Base-by-base conservation (phyloP, 1,284 basidiomycete genomes). In the Naganishia sp. region DNA sequence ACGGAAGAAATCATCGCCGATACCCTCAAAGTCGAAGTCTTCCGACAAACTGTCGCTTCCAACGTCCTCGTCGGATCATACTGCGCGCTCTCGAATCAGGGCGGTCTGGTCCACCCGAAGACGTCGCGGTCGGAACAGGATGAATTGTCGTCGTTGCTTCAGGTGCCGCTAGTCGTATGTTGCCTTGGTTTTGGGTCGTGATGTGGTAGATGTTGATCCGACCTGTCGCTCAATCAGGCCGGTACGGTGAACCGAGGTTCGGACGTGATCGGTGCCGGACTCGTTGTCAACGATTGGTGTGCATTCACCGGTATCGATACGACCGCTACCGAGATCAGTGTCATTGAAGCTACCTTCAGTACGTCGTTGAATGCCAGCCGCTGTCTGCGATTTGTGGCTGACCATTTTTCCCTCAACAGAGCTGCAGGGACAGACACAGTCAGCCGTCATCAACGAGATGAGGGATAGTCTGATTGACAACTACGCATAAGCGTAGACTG, bases 1-100 rank as follows among this genome's bases (percentile, higher is more conserved):
- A 99, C 96, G 9, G 96, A 99, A 77, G 96, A 99, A 81, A 99
- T 99, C 81, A 97, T 99, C 78, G 95, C 96, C 57, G 96, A 99
- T 80, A 93, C 97, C 13, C 86, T 99, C 72, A 97, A 98, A 81
- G 96, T 99, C 68, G 96, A 99, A 80, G 96, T 99, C 5, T 99
- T 99, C 84, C 85, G 95, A 61, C 95, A 99, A 80, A 99, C 94
- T 13, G 85, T 99, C 71, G 95, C 95, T 13, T 89, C 92, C 74
- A 98, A 99, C 80, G 94, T 95, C 54, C 87, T 99, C 56, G 95
- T 99, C 42, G 96, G 96, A 53, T 90, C 88, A 69, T 99, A 99
- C 80, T 94, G 92, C 75, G 91, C 88, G 60, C 87, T 99, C 74
- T 90, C 91, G 52, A 99, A 99, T 79, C 80, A 81, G 74, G 96